Conservation (phyloP, 129 eudicot species). For the Glebionis coronaria region DNA sequence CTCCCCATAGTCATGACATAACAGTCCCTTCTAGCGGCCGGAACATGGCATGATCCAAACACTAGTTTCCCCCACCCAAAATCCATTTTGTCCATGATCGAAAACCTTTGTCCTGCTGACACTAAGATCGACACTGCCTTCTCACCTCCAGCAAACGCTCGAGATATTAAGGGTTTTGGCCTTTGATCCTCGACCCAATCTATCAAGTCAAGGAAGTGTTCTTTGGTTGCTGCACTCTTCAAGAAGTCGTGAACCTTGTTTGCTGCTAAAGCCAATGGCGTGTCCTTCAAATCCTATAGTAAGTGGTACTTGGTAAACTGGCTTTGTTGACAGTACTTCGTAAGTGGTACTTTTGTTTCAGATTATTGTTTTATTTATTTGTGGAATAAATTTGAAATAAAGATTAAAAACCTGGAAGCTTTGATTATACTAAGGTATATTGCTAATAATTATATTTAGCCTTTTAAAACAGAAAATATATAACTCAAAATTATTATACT, state of each 20-base stretch:
- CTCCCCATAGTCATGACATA: constrained; percentile 68
- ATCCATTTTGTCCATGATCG: constrained; percentile 40
- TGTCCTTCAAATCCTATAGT: constrained; percentile 26
- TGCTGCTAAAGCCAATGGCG: constrained; percentile 36
- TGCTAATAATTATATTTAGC: no score
- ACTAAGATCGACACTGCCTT: constrained; percentile 43
- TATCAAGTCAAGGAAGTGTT: constrained; percentile 60
- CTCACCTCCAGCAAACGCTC: constrained; percentile 8
- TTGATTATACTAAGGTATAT: no score
- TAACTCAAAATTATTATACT: no score
- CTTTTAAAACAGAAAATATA: no score
- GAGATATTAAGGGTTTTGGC: constrained; percentile 38
- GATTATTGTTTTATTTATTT: neutral
- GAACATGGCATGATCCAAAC: constrained; percentile 60
- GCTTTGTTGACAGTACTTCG: no score
- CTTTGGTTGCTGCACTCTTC: constrained; percentile 34
- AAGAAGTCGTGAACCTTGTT: constrained; percentile 39
- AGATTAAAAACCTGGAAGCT: no score
- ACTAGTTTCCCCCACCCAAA: constrained; percentile 63
- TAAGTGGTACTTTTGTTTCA: neutral
- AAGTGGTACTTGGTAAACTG: neutral
- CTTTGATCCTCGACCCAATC: constrained; percentile 75
- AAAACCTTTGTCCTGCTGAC: constrained; percentile 54
- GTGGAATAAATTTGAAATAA: no score
- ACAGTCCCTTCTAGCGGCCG: constrained; percentile 39